Conservation (phyloP, 768 basidiomycete species). For the Harrya chromipes region DNA sequence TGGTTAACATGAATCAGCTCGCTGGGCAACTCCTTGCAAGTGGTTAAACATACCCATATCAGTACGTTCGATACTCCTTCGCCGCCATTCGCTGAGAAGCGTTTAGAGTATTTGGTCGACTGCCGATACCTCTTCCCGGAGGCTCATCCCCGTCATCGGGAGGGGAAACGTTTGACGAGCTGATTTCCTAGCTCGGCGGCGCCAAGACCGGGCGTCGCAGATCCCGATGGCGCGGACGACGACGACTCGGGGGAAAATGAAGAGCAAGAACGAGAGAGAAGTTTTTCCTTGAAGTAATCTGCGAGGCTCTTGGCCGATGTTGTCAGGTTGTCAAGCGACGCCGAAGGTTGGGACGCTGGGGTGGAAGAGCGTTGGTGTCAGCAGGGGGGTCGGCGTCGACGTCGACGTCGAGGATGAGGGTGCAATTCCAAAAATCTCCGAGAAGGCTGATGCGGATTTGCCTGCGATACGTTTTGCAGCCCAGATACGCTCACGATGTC, state of each 20-base stretch:
- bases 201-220: conserved; percentile 8
- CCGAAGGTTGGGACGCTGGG: conserved; percentile 22
- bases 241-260: conserved; percentile 4
- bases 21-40: no score
- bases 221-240: neutral
- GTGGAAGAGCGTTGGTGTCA: conserved; percentile 24
- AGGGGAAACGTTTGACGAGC: neutral
- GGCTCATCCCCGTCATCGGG: neutral
- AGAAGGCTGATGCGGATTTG: conserved; percentile 74
- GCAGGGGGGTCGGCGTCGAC: conserved; percentile 31
- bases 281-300: conserved; percentile 88
- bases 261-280: conserved; percentile 48
- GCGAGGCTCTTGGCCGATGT: conserved; percentile 74
- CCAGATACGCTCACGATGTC: conserved; percentile 80
- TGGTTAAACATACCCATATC: no score
- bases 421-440: conserved; percentile 87
- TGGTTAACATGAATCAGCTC: no score
- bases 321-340: conserved; percentile 50
- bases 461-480: conserved; percentile 75
- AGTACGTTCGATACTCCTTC: no score
- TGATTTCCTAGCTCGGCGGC: neutral
- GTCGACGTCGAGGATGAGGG: conserved; percentile 35
- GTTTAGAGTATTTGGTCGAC: no score
- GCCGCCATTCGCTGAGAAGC: no score
- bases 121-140: conserved; percentile 15